Evolutionary conservation across 805 yeast genomes (phyloP), one percentile per base, ranked within the genome.

Genomic region (Candida tallmaniae): DNA sequence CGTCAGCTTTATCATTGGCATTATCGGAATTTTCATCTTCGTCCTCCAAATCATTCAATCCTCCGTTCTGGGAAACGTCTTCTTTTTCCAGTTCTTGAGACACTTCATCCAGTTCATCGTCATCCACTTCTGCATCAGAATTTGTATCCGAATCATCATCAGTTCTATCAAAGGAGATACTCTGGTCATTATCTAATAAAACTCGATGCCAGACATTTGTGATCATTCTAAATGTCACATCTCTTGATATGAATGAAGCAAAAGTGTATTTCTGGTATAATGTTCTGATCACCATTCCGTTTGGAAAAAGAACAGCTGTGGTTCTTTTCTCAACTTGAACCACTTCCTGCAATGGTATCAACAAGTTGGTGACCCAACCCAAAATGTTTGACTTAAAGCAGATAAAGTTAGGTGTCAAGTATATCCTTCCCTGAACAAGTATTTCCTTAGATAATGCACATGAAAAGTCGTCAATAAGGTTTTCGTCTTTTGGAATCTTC

Each of bases 391-490:
- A 77, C 43, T 78, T 76, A 56, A 82, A 82, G 45, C 80, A 71
- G 12, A 82, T 54, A 46, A 68, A 70, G 35, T 65, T 61, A 36
- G 75, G 76, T 27, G 78, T 68, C 5, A 82, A 54, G 52, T 75
- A 81, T 50, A 82, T 48, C 41, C 74, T 68, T 12, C 89, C 89
- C 42, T 82, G 89, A 12, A 79, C 65, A 21, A 82, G 56, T 25
- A 82, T 77, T 45, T 82, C 88, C 34, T 73, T 68, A 13, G 79
- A 76, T 20, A 73, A 61, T 0, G 88, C 88, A 59, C 88, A 80
- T 13, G 76, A 68, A 47, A 62, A 76, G 42, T 79, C 86, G 18
- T 71, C 77, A 26, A 80, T 62, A n/a, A 80, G 61, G 20, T 65
- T 55, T 46, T 81, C 89, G 18, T 50, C 54, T 1, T 56, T 36